A percentile compares a stretch with the other conserved stretches of the same genome.
phyloP scores from a whole-genome alignment of 306 rosid genomes.

The Castanea mollissima region DNA sequence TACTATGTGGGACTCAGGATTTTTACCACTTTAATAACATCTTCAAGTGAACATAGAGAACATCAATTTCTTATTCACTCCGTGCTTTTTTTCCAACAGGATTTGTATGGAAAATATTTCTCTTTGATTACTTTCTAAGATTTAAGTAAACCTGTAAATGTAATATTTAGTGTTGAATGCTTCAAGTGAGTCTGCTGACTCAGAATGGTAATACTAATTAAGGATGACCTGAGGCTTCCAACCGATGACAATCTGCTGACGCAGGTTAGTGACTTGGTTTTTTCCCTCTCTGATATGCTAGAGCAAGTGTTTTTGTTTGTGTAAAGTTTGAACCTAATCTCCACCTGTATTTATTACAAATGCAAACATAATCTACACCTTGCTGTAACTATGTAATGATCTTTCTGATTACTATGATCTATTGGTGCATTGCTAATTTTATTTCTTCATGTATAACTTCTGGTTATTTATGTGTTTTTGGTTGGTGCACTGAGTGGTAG shows the following conservation, averaged over 20 bases:
- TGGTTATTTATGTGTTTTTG: background rate
- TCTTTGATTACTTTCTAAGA: background rate
- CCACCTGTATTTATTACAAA: background rate
- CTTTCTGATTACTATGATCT: background rate
- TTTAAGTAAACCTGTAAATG: background rate
- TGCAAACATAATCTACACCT: background rate
- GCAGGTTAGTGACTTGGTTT: constrained; percentile 52
- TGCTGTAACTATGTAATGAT: background rate
- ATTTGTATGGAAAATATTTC: constrained; percentile 55
- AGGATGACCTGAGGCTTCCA: constrained; percentile 94
- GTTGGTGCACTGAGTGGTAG: background rate
- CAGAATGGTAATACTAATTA: constrained; percentile 76
- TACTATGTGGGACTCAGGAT: too few species aligned
- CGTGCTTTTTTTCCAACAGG: constrained; percentile 20
- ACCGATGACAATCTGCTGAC: constrained; percentile 78
- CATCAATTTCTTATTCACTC: too few species aligned
- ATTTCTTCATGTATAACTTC: background rate
- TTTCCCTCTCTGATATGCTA: background rate
- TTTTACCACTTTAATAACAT: too few species aligned
- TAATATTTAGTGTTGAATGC: constrained; percentile 11
- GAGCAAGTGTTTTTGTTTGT: background rate
- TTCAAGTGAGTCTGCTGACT: constrained; percentile 90
- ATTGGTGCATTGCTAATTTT: background rate
- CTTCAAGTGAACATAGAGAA: too few species aligned
- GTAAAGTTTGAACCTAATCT: background rate